Conservation (phyloP, 2,329 filamentous ascomycete species). For the Colletotrichum sp. region DNA sequence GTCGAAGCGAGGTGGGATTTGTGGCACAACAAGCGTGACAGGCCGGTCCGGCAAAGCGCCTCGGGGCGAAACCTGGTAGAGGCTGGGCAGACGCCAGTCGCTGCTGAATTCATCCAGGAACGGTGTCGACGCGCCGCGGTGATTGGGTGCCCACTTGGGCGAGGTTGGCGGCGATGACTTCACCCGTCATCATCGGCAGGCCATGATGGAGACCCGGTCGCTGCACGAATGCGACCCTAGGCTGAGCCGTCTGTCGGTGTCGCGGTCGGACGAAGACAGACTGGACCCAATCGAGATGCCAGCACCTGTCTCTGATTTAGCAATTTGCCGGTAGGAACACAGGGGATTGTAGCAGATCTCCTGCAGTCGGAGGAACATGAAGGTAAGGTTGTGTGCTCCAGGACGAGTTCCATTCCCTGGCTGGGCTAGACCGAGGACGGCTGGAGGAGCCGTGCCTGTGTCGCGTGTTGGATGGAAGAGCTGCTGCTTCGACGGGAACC, state of each 20-base stretch:
- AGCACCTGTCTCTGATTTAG: neutral
- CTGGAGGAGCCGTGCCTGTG: neutral
- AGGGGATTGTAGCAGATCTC: neutral
- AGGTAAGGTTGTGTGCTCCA: neutral
- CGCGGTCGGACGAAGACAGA: neutral
- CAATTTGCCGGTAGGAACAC: neutral
- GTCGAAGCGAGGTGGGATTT: neutral
- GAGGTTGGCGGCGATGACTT: slow-evolving; percentile 18
- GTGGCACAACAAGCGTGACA: neutral
- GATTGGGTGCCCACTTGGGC: slow-evolving; percentile 11
- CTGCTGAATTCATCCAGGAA: slow-evolving; percentile 19
- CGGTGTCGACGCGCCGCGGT: neutral
- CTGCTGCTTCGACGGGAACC: neutral
- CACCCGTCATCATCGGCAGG: slow-evolving; percentile 20
- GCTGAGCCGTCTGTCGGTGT: neutral
- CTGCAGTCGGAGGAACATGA: neutral
- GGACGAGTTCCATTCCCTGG: neutral
- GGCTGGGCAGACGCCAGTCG: neutral
- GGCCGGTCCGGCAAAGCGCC: neutral
- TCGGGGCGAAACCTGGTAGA: slow-evolving; percentile 13
- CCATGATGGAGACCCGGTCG: neutral
- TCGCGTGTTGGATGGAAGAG: neutral
- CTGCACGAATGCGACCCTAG: neutral
- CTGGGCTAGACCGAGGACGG: neutral
- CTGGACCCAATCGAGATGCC: slow-evolving; percentile 4